A percentile compares a stretch with the other conserved stretches of the same genome.
Conservation (phyloP, 805 yeast genomes). For the Zygotorulaspora danielsina region DNA sequence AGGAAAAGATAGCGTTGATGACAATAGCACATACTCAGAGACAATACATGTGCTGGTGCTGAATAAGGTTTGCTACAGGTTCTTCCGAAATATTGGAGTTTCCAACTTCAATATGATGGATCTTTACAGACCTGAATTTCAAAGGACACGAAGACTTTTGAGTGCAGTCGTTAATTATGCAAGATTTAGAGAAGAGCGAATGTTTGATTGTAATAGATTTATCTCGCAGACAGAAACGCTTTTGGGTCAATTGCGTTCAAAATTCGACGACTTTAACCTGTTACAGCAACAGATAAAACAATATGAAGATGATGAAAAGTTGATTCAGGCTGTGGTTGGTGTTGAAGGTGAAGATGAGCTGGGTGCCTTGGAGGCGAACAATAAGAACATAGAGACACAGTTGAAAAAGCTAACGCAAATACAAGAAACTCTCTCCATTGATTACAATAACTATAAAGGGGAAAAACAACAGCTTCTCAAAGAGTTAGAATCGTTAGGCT, state of each 20-base stretch:
- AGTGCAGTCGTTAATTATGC: slow-evolving; percentile 87
- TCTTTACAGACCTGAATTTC: slow-evolving; percentile 70
- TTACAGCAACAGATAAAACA: slow-evolving; percentile 37
- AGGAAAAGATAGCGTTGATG: slow-evolving; percentile 29
- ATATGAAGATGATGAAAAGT: slow-evolving; percentile 35
- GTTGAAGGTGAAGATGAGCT: slow-evolving; percentile 30
- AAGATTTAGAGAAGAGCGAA: slow-evolving; percentile 72
- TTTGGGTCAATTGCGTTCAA: slow-evolving; percentile 43
- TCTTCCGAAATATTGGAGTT: slow-evolving; percentile 69
- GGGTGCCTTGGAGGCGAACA: slow-evolving; percentile 45
- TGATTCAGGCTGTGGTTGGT: slow-evolving; percentile 20
- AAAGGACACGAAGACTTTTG: slow-evolving; percentile 56
- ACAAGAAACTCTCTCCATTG: slow-evolving; percentile 59
- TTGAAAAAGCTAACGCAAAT: slow-evolving; percentile 54
- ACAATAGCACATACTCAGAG: slow-evolving; percentile 26
- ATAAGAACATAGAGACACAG: slow-evolving; percentile 55
- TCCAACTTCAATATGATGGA: slow-evolving; percentile 73
- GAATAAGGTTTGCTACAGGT: slow-evolving; percentile 56
- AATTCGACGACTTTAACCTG: slow-evolving; percentile 40
- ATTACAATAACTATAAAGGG: slow-evolving; percentile 59
- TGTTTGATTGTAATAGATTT: slow-evolving; percentile 62
- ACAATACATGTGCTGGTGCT: slow-evolving; percentile 51
- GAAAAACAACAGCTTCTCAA: slow-evolving; percentile 57
- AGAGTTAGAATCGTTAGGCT: slow-evolving; percentile 57
- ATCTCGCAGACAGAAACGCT: slow-evolving; percentile 51